phyloP scores from a whole-genome alignment of 106 monocot species.

The Dendrobium nobile region DNA sequence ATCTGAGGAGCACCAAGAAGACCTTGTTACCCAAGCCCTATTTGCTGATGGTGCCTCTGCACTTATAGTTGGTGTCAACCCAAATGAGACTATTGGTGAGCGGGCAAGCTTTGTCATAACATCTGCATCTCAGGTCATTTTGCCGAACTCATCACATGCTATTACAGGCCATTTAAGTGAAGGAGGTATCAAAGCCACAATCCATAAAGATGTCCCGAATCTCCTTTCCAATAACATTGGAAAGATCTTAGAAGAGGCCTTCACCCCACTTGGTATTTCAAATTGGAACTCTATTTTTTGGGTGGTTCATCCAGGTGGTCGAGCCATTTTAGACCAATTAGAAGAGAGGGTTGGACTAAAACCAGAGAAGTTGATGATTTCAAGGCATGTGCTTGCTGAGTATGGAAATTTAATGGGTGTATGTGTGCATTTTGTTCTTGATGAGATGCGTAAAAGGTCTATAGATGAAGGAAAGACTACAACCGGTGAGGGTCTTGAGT shows the following conservation, averaged over 20 bases:
- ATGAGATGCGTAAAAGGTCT: constrained; percentile 42
- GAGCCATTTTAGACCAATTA: constrained; percentile 48
- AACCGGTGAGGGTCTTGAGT: constrained; percentile 18
- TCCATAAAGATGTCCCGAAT: constrained; percentile 63
- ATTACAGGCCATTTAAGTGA: constrained; percentile 16
- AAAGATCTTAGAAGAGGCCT: constrained; percentile 43
- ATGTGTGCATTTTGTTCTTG: constrained; percentile 45
- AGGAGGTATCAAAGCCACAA: constrained; percentile 56
- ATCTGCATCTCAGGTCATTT: too few relatives aligned
- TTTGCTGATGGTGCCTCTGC: too few relatives aligned
- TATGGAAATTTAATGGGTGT: constrained; percentile 35
- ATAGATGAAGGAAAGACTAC: constrained; percentile 3
- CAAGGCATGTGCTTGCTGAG: constrained; percentile 37
- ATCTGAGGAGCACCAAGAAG: too few relatives aligned
- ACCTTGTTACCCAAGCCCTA: too few relatives aligned
- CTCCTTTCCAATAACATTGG: constrained; percentile 71
- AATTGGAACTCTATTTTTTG: constrained; percentile 14
- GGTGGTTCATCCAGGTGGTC: constrained; percentile 29
- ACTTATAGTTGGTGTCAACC: too few relatives aligned
- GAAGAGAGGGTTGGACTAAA: constrained; percentile 27
- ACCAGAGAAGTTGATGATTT: constrained; percentile 14
- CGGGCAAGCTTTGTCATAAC: too few relatives aligned
- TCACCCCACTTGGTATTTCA: constrained; percentile 35
- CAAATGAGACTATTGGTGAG: too few relatives aligned
- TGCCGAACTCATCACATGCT: too few relatives aligned